A percentile compares a stretch with the other conserved stretches of the same genome.
phyloP scores from a whole-genome alignment of 2,329 filamentous ascomycete species.

The Mycocentrospora acerina region DNA sequence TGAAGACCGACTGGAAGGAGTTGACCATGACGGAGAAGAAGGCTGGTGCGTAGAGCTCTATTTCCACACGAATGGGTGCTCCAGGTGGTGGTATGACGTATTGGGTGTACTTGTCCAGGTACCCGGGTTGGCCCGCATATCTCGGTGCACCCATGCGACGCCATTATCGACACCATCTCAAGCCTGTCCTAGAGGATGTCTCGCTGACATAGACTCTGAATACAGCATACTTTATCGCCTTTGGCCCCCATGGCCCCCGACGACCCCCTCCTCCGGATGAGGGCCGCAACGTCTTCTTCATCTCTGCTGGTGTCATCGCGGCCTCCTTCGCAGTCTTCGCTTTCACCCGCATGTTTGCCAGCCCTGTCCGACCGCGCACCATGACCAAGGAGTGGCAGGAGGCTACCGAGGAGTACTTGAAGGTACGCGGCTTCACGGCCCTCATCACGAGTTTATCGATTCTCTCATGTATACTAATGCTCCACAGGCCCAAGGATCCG shows the following conservation, averaged over 20 bases:
- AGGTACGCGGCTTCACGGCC: slow-evolving; percentile 59
- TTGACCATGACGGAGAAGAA: slow-evolving; percentile 98
- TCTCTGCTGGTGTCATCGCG: slow-evolving; percentile 68
- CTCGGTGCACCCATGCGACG: slow-evolving; percentile 12
- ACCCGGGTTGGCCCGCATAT: slow-evolving; percentile 20
- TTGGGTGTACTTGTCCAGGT: slow-evolving; percentile 21
- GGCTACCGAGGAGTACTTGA: slow-evolving; percentile 89
- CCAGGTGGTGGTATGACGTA: slow-evolving; percentile 32
- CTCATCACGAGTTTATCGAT: slow-evolving; percentile 1
- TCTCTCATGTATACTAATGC: slow-evolving; percentile 14
- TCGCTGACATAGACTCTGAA: slow-evolving; percentile 22
- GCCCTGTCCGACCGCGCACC: slow-evolving; percentile 67
- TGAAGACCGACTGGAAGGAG: slow-evolving; percentile 97
- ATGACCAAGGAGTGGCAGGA: slow-evolving; percentile 99
- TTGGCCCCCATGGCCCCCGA: slow-evolving; percentile 93
- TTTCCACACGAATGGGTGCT: slow-evolving; percentile 13
- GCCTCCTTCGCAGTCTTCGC: slow-evolving; percentile 72
- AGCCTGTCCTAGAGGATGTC: slow-evolving; percentile 10
- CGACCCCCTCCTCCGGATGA: slow-evolving; percentile 81
- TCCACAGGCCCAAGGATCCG: slow-evolving; percentile 38
- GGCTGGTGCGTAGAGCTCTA: slow-evolving; percentile 72
- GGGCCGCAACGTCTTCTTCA: slow-evolving; percentile 73
- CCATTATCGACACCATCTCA: slow-evolving; percentile 10
- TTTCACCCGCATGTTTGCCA: slow-evolving; percentile 68
- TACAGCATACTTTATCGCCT: slow-evolving; percentile 97